Conservation (phyloP, 495 filamentous ascomycete genomes). For the Podospora tetraspora region DNA sequence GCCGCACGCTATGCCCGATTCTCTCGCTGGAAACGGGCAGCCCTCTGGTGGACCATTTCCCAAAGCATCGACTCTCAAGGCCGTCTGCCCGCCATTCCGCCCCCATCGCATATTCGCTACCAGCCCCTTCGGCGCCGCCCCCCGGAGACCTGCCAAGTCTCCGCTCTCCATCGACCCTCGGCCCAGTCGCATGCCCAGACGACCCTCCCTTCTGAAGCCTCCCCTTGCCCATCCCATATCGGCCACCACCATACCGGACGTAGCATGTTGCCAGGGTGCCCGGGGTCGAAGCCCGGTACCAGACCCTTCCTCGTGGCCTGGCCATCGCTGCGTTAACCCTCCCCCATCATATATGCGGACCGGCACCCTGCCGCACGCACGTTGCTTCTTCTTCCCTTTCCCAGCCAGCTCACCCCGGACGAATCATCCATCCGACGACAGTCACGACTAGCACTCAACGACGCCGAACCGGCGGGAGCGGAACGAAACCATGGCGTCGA, state of each 20-base stretch:
- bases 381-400: neutral
- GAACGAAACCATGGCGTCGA: conserved; percentile 1
- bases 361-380: neutral
- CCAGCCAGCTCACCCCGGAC: conserved; percentile 1
- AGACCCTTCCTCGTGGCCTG: neutral
- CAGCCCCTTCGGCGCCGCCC: conserved; percentile 4
- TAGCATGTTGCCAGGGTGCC: conserved; percentile 4
- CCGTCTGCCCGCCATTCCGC: conserved; percentile 6
- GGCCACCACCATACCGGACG: conserved; percentile 1
- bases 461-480: neutral
- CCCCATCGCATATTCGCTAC: conserved; percentile 3
- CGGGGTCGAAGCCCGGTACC: neutral
- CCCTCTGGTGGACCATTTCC: neutral
- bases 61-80: conserved; percentile 2
- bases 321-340: conserved; percentile 1
- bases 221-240: neutral
- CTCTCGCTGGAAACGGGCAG: conserved; percentile 3
- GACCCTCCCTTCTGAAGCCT: conserved; percentile 7
- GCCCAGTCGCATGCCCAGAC: conserved; percentile 5
- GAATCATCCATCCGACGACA: neutral
- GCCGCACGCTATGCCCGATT: conserved; percentile 8
- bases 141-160: conserved; percentile 10
- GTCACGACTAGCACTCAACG: neutral
- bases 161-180: neutral
- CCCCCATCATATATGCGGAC: conserved; percentile 1